Base-by-base conservation (phyloP, 1,284 basidiomycete genomes). In the Inonotus hispidus region DNA sequence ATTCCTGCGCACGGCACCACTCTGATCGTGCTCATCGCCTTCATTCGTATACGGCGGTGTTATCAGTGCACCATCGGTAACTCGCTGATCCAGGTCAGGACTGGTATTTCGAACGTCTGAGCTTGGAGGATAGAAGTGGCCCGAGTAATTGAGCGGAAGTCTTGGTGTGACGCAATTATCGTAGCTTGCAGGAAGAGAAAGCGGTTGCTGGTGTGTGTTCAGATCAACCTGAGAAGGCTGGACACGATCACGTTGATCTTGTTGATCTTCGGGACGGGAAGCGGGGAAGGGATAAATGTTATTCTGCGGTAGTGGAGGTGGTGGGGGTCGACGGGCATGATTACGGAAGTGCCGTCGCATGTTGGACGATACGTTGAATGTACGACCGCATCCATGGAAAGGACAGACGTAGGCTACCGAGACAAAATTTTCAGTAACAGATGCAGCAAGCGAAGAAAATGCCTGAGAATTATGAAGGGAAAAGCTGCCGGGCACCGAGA, bases 351-450 rank as follows among this genome's bases (percentile, higher is more conserved):
- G 75, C 16, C 76, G 68, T 37, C 76, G 73, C 75, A 77, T 75
- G 67, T 77, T 77, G 14, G 74, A 76, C 64, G 75, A 74, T 49
- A 76, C 76, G 66, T 74, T 75, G 70, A 77, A 77, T 43, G 69
- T 67, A 52, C 75, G 72, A 35, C 72, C 73, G 65, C 76, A 77
- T 21, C 73, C 72, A 3, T 75, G 75, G 65, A 67, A 73, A 19
- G 72, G 71, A 65, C 88, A 90, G 38, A 79, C 75, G 72, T 85
- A 89, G 11, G 88, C 88, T 90, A 69, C 59, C 55, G 56, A 25
- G 53, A 60, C 45, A 23, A 43, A 41, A 43, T 43, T 43, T 37
- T 37, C 19, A 29, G 25, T 6, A 52, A 52, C n/a, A 3, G 14
- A 32, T 52, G 0, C 32, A 4, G 46, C 23, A 45, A 2, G 38